Percentiles rank a stretch among this genome's conserved stretches.
Conservation (phyloP, 1,139 yeast species). For the Pneumocystis murina region DNA sequence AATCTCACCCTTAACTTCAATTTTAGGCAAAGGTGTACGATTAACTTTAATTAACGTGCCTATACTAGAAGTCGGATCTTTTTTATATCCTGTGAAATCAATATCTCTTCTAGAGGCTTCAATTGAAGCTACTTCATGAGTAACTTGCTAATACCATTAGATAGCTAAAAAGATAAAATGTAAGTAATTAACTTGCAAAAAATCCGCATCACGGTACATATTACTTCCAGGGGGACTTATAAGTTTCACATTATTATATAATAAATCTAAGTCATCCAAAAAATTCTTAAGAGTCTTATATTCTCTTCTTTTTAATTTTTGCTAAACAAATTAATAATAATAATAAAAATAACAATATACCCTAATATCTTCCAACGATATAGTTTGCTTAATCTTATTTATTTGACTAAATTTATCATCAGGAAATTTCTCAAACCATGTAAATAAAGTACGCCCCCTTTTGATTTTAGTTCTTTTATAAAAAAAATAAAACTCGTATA, state of each 20-base stretch:
- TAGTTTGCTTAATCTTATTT: constrained; percentile 47
- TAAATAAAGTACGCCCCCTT: constrained; percentile 9
- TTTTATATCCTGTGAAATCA: background rate
- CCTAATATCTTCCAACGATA: constrained; percentile 48
- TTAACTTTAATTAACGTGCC: constrained; percentile 33
- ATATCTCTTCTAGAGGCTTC: background rate
- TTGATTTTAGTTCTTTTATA: background rate
- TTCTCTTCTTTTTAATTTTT: constrained; percentile 73
- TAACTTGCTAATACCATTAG: background rate
- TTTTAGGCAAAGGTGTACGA: constrained; percentile 62
- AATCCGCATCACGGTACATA: constrained; percentile 44
- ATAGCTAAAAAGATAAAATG: background rate
- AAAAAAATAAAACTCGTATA: background rate
- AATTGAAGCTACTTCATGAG: background rate
- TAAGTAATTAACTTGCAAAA: constrained; percentile 40
- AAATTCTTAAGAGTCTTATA: constrained; percentile 64
- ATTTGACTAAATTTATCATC: constrained; percentile 51
- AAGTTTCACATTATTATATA: constrained; percentile 60
- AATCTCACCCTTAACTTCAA: constrained; percentile 53
- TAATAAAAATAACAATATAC: background rate
- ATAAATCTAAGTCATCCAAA: constrained; percentile 56
- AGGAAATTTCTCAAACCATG: constrained; percentile 67
- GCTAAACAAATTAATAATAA: constrained; percentile 32
- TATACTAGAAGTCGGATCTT: constrained; percentile 1
- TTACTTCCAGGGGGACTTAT: constrained; percentile 46